Conservation (phyloP, 2,329 filamentous ascomycete genomes). For the Corniculantispora saksenae region DNA sequence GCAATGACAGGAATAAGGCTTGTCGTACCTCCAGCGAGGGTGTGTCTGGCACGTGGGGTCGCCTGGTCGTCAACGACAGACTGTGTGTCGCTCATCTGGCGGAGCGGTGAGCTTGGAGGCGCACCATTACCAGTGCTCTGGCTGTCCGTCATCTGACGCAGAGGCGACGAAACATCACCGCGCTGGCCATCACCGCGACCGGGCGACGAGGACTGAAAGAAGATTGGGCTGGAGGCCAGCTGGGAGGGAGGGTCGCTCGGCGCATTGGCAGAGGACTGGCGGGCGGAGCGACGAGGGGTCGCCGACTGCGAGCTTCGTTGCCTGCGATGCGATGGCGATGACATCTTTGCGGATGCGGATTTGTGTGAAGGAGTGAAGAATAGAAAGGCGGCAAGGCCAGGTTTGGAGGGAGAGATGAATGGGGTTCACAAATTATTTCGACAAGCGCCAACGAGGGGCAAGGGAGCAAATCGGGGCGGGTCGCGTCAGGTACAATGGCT, state of each 20-base stretch:
- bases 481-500: constrained; percentile 26
- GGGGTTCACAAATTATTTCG: constrained; percentile 24
- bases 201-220: constrained; percentile 62
- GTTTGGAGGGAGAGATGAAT: constrained; percentile 19
- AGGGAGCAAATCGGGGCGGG: constrained; percentile 20
- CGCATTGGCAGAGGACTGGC: constrained; percentile 43
- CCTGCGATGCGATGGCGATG: constrained; percentile 48
- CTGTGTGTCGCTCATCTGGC: constrained; percentile 60
- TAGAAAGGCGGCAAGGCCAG: constrained; percentile 4
- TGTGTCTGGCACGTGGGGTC: constrained; percentile 68
- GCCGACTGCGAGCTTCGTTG: constrained; percentile 54
- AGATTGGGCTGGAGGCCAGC: constrained; percentile 77
- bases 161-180: constrained; percentile 52
- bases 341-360: constrained; percentile 35
- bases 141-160: constrained; percentile 58
- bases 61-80: constrained; percentile 55
- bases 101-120: constrained; percentile 59
- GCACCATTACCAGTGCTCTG: constrained; percentile 50
- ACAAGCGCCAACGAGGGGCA: constrained; percentile 25
- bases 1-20: background rate
- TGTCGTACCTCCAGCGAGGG: constrained; percentile 61
- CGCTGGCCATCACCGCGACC: constrained; percentile 31
- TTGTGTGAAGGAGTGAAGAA: constrained; percentile 17
- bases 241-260: constrained; percentile 50
- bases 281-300: constrained; percentile 43